A percentile compares a stretch with the other conserved stretches of the same genome.
Evolutionary conservation across 257 asterid genomes (phyloP).

Genomic region (Przewalskia tangutica): DNA sequence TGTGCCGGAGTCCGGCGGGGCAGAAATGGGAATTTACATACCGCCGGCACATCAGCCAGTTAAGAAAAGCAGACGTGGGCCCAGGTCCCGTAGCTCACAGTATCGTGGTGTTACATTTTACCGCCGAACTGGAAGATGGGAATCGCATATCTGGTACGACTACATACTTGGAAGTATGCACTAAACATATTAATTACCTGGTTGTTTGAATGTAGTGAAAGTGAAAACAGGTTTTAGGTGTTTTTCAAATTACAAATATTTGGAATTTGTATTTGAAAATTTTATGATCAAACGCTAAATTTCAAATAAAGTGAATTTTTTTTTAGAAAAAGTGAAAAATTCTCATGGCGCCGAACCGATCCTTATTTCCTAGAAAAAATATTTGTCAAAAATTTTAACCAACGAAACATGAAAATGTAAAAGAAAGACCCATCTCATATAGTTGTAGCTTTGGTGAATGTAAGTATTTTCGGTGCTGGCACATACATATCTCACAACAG

Average conservation of each 20-base stretch:
- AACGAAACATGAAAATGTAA: not conserved
- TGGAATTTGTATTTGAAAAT: too few species aligned
- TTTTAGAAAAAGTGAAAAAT: too few species aligned
- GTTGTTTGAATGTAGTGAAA: too few species aligned
- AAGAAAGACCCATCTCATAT: not conserved
- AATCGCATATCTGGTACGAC: constrained; percentile 78
- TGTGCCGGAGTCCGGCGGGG: constrained; percentile 33
- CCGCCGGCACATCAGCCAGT: constrained; percentile 20
- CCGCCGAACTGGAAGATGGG: constrained; percentile 97
- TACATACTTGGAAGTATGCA: too few species aligned
- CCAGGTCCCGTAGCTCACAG: constrained; percentile 92
- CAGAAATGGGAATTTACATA: constrained; percentile 24
- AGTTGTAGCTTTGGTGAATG: not conserved
- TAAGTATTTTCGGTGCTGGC: not conserved
- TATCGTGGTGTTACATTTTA: constrained; percentile 97
- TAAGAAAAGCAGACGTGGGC: constrained; percentile 95
- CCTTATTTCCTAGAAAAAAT: too few species aligned
- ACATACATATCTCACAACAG: not conserved
- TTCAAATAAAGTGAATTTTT: too few species aligned
- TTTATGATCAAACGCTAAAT: too few species aligned
- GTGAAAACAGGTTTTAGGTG: too few species aligned
- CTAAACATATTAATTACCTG: not conserved
- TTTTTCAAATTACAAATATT: too few species aligned
- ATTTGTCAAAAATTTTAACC: too few species aligned
- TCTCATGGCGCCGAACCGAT: too few species aligned